Percentiles rank a stretch among this genome's conserved stretches.
Conservation (phyloP, 2,329 filamentous ascomycete species). For the Hypoxylon sp. region DNA sequence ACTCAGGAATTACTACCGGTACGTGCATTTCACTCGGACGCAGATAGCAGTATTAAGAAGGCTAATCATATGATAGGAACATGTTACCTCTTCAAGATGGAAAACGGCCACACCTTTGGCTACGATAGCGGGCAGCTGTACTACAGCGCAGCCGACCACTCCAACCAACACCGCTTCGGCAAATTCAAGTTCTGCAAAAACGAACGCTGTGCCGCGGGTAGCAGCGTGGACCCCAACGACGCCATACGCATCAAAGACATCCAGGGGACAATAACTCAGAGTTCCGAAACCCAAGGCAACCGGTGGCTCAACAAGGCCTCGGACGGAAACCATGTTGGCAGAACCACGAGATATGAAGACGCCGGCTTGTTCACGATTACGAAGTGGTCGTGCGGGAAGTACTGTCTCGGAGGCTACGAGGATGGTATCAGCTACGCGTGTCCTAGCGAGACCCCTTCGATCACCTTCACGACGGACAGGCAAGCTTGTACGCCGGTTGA, state of each 20-base stretch:
- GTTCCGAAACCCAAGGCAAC: conserved; percentile 21
- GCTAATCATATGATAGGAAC: conserved; percentile 20
- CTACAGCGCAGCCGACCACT: conserved; percentile 36
- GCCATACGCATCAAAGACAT: conserved; percentile 24
- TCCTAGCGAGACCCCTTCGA: conserved; percentile 22
- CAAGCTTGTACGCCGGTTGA: conserved; percentile 30
- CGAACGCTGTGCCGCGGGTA: conserved; percentile 24
- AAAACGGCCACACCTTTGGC: conserved; percentile 33
- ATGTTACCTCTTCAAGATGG: conserved; percentile 31
- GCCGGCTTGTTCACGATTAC: conserved; percentile 31
- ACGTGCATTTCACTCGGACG: neutral
- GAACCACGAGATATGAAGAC: conserved; percentile 22
- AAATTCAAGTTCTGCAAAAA: conserved; percentile 37
- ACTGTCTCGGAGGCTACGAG: conserved; percentile 31
- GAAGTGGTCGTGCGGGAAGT: conserved; percentile 34
- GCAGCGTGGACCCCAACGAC: conserved; percentile 29
- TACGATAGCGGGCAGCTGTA: conserved; percentile 30
- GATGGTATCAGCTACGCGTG: conserved; percentile 26
- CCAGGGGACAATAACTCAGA: conserved; percentile 24
- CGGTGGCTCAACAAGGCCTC: conserved; percentile 31
- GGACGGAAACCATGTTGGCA: conserved; percentile 27
- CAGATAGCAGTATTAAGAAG: neutral
- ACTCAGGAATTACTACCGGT: conserved; percentile 32
- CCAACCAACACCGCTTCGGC: conserved; percentile 28
- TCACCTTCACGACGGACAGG: conserved; percentile 29